Base-by-base conservation (phyloP, 805 yeast species). In the Tetrapisispora arboricola region DNA sequence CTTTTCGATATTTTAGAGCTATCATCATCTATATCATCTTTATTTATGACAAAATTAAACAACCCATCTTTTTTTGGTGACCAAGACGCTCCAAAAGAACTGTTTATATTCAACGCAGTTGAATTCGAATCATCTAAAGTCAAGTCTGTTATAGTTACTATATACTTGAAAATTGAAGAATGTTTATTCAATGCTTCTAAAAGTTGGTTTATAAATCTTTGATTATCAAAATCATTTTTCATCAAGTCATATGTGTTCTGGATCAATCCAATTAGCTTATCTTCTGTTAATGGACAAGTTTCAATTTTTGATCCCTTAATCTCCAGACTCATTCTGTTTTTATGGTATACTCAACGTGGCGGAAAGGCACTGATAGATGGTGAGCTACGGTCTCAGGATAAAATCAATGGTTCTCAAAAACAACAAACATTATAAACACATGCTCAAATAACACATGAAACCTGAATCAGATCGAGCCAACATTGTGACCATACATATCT, bases 101-200 rank as follows among this genome's bases (percentile, higher is more conserved):
- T 60, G 3, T 58, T 47, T 16, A 70, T 40, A 9, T 40, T 37
- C 8, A 54, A 36, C 32, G 49, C 30, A 20, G 28, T 47, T 19
- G 53, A 52, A 4, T 18, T 28, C 29, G 25, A 26, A 39, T 18
- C 18, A 39, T 3, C 29, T 5, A 16, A 54, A 50, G 50, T 51
- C 5, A 76, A 44, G 2, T 50, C 48, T 17, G 75, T 68, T 3
- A 67, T 52, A 33, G 68, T 71, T 12, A 75, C 68, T 32, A 78
- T 51, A 55, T 75, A 78, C 55, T 78, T 79, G 55, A 72, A 76
- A 39, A 68, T 67, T 6, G 80, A 70, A 3, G 82, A 74, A 46
- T 66, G 68, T 36, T 49, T 49, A 22, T 65, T 58, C 32, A 77
- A 52, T 22, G 53, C 50, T 15, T 50, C 55, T 3, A 75, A 54